Percentiles rank a stretch among this genome's conserved stretches.
These are phyloP conservation scores for Gossypium gossypioides DNA, from an alignment of 441 rosid species.

Conservation along the genomic window DNA sequence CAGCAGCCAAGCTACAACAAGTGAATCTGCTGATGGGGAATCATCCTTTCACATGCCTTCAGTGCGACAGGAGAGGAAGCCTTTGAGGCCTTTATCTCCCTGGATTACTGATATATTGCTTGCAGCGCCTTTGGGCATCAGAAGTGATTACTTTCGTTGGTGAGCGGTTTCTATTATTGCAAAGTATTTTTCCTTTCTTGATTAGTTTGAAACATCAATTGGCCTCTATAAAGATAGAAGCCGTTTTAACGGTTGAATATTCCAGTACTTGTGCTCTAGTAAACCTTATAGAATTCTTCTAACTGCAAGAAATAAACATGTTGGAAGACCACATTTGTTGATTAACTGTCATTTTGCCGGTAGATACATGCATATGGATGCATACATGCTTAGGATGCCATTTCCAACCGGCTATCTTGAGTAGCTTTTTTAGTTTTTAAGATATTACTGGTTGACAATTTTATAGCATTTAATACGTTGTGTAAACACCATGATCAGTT, in stretches of 20 bases:
- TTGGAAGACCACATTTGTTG: not conserved
- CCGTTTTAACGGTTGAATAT: not conserved
- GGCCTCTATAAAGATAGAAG: not conserved
- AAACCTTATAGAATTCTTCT: not conserved
- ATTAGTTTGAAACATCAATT: not conserved
- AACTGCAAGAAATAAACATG: not conserved
- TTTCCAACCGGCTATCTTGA: not conserved
- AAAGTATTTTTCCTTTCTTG: not conserved
- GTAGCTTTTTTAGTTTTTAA: not conserved
- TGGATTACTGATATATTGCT: conserved; percentile 94
- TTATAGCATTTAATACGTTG: not conserved
- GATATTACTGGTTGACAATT: not conserved
- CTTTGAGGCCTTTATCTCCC: conserved; percentile 90
- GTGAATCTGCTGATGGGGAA: conserved; percentile 34
- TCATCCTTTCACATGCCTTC: conserved; percentile 38
- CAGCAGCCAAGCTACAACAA: conserved; percentile 35
- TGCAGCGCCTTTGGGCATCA: conserved; percentile 86
- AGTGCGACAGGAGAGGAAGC: conserved; percentile 67
- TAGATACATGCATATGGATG: not conserved
- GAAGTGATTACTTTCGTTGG: conserved; percentile 98
- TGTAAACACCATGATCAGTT: not conserved
- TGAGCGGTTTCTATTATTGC: conserved; percentile 29
- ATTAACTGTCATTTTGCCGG: not conserved
- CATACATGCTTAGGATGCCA: not conserved
- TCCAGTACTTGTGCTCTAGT: not conserved